Evolutionary conservation across 2,329 filamentous ascomycete species (phyloP), one percentile per base, ranked within the genome.

Genomic region (Tetracladium maxilliforme): DNA sequence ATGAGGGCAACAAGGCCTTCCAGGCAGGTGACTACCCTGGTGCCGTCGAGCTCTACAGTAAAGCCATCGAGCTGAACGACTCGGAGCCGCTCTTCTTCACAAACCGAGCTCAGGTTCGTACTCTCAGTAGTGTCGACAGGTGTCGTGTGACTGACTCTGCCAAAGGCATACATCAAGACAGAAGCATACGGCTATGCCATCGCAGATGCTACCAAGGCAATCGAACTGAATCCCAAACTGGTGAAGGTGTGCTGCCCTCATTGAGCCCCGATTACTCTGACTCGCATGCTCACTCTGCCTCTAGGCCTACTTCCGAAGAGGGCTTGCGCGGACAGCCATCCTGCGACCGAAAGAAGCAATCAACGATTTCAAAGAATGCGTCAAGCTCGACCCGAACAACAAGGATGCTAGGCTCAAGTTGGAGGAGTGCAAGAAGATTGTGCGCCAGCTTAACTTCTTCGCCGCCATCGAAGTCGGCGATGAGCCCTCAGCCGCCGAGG

Each of bases 161-260:
- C 13, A 14, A 42, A 93, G 83, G 82, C 82, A 35, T 68, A 98
- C 49, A 87, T 98, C 52, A 95, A 94, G 58, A 75, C 87, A 19
- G 90, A 98, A 52, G 73, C 87, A 12, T 95, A 86, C 47, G 90
- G 90, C 19, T 92, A 87, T 56, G 86, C 90, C 14, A 78, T 95
- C 40, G 64, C 74, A 26, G 90, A 98, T 54, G 83, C 87, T 16
- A 81, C 79, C 26, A 92, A 81, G 52, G 90, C 90, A 10, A 74
- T 95, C 44, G 83, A 92, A 47, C 60, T 95, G 30, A 82, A 95
- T 44, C 71, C 83, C 10, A 70, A 72, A 43, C 83, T 93, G 48
- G 68, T 87, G 49, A 95, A 95, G 74, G 82, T 86, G 50, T 35
- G 53, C 35, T 14, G 9, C 22, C 23, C n/a, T n/a, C n/a, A n/a